Conservation (phyloP, 169 alveolate species). For the Plasmodium knowlesi region DNA sequence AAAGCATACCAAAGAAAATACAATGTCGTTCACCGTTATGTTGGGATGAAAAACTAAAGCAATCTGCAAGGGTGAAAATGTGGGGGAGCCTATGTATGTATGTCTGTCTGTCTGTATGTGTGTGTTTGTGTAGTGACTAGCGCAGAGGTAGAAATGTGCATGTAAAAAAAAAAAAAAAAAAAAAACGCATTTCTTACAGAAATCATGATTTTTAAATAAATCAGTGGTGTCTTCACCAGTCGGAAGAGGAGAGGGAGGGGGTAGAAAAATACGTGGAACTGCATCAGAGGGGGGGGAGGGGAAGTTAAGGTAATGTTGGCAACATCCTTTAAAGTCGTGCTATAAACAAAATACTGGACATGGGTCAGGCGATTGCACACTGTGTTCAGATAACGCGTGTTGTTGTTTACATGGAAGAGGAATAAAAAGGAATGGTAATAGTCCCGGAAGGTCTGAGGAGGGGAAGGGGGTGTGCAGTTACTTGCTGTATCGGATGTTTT, state of each 20-base stretch:
- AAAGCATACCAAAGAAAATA: constrained; percentile 34
- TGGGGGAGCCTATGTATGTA: not conserved
- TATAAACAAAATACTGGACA: not conserved
- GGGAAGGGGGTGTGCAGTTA: not conserved
- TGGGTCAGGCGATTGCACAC: not conserved
- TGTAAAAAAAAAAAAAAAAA: not conserved
- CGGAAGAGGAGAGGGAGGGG: constrained; percentile 67
- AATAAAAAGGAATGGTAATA: constrained; percentile 51
- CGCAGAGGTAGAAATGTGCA: not conserved
- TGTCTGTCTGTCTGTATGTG: no score
- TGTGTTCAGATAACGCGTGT: not conserved
- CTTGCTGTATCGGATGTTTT: not conserved
- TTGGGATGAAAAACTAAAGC: constrained; percentile 52
- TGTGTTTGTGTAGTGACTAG: not conserved
- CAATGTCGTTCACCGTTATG: constrained; percentile 47
- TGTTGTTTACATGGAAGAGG: constrained; percentile 48
- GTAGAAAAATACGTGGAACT: constrained; percentile 62
- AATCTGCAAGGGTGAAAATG: constrained; percentile 1
- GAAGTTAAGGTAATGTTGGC: not conserved
- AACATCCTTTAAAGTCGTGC: not conserved
- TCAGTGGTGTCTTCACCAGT: constrained; percentile 51
- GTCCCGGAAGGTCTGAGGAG: constrained; percentile 46
- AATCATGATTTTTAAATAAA: constrained; percentile 43
- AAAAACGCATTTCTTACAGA: not conserved
- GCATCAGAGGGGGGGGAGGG: not conserved